Conservation (phyloP, 202 grass and related monocot species). For the Alloteropsis angusta region DNA sequence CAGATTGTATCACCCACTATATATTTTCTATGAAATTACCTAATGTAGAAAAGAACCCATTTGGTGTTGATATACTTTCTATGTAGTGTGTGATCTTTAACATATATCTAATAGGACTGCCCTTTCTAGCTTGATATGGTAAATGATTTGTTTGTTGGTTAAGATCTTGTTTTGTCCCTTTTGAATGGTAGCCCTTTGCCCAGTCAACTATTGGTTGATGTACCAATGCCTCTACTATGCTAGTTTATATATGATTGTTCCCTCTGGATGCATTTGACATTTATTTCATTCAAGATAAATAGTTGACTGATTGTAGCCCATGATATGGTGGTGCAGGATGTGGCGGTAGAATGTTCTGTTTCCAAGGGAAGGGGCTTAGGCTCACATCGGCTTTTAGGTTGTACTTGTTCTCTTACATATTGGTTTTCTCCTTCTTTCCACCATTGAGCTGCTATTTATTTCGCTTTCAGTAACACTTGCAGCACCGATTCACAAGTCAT, state of each 20-base stretch:
- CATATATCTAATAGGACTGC: neutral
- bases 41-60: neutral
- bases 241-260: conserved; percentile 1
- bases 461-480: neutral
- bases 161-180: neutral
- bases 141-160: neutral
- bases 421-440: neutral
- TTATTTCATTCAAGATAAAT: neutral
- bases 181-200: neutral
- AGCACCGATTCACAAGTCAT: neutral
- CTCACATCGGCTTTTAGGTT: conserved; percentile 33
- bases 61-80: neutral
- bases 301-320: neutral
- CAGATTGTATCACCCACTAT: neutral
- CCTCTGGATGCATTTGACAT: neutral
- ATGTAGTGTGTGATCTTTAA: neutral
- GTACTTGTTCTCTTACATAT: neutral
- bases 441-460: neutral
- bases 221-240: neutral
- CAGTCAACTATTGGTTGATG: neutral
- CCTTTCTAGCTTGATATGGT: neutral
- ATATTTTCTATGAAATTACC: neutral
- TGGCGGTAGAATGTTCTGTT: neutral
- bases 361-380: conserved; percentile 16
- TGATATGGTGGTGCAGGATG: conserved; percentile 29